Conservation (phyloP, 192 early-diverging fungal genomes). For the Spizellomyces punctatus region DNA sequence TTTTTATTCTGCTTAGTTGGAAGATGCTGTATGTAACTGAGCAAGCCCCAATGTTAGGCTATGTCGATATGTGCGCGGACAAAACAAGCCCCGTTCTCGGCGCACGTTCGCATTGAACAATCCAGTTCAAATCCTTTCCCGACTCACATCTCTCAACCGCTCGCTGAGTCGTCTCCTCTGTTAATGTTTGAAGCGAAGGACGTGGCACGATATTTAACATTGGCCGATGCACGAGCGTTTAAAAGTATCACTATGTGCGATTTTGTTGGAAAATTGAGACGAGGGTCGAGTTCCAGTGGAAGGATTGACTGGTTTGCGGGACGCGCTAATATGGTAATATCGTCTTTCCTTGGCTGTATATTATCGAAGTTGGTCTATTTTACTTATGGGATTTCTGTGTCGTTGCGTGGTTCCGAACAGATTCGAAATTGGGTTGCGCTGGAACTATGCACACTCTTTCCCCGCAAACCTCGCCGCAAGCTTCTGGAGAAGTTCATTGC, state of each 20-base stretch:
- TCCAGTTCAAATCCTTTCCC: slow-evolving; percentile 9
- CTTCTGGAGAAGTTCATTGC: slow-evolving; percentile 62
- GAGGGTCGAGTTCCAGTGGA: slow-evolving; percentile 2
- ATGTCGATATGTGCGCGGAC: slow-evolving; percentile 12
- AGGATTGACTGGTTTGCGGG: slow-evolving; percentile 58
- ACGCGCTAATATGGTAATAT: slow-evolving; percentile 55
- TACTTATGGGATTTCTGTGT: too few species aligned
- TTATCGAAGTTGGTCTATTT: too few species aligned
- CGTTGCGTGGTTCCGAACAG: neutral
- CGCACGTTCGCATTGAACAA: neutral
- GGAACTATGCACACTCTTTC: slow-evolving; percentile 51
- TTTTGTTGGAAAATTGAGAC: slow-evolving; percentile 25
- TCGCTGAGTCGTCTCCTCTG: slow-evolving; percentile 12
- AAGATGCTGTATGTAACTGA: neutral
- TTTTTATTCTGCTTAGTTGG: neutral
- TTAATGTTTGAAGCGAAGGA: slow-evolving; percentile 46
- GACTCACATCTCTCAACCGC: neutral
- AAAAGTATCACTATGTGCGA: slow-evolving; percentile 29
- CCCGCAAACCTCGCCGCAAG: slow-evolving; percentile 45
- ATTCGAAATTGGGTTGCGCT: slow-evolving; percentile 60
- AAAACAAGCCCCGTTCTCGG: slow-evolving; percentile 6
- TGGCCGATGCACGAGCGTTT: slow-evolving; percentile 30
- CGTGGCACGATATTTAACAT: slow-evolving; percentile 53
- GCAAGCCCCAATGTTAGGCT: slow-evolving; percentile 9
- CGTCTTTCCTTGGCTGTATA: neutral